These are phyloP conservation scores for Auricularia cornea DNA, from an alignment of 768 basidiomycete species.

Conservation along the genomic window DNA sequence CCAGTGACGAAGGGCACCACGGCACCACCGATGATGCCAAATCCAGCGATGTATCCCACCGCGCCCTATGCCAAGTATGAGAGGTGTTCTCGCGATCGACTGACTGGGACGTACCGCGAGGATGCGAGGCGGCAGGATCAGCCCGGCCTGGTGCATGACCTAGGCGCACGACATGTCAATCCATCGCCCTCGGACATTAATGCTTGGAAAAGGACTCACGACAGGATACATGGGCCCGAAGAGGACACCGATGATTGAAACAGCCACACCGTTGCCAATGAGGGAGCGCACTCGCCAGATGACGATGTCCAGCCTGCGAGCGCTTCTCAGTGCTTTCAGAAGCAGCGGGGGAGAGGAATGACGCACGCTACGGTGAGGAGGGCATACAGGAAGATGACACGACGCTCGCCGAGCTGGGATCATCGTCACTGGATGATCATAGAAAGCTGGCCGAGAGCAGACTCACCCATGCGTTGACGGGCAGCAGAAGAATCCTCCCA, in stretches of 20 bases:
- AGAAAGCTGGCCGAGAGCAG: neutral
- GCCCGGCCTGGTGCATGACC: constrained; percentile 14
- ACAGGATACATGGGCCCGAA: constrained; percentile 74
- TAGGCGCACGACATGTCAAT: no score
- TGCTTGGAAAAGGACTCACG: constrained; percentile 5
- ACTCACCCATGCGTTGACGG: constrained; percentile 33
- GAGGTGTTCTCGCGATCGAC: neutral
- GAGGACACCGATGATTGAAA: constrained; percentile 56
- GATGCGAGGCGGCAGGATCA: neutral
- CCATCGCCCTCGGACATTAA: no score
- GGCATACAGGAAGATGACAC: constrained; percentile 29
- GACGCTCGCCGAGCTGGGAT: constrained; percentile 29
- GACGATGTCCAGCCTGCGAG: constrained; percentile 47
- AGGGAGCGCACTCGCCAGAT: constrained; percentile 66
- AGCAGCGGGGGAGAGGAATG: neutral
- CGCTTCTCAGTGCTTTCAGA: no score
- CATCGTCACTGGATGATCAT: neutral
- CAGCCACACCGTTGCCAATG: constrained; percentile 53
- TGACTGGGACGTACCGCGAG: neutral
- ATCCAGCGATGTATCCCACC: neutral
- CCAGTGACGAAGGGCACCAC: neutral
- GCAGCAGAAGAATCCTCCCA: constrained; percentile 48
- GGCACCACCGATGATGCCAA: neutral
- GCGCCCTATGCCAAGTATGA: neutral
- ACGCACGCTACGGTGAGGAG: constrained; percentile 30